A percentile compares a stretch with the other conserved stretches of the same genome.
These are phyloP conservation scores for Yamadazyma phyllophila DNA, from an alignment of 805 yeast genomes.

Conservation along the genomic window DNA sequence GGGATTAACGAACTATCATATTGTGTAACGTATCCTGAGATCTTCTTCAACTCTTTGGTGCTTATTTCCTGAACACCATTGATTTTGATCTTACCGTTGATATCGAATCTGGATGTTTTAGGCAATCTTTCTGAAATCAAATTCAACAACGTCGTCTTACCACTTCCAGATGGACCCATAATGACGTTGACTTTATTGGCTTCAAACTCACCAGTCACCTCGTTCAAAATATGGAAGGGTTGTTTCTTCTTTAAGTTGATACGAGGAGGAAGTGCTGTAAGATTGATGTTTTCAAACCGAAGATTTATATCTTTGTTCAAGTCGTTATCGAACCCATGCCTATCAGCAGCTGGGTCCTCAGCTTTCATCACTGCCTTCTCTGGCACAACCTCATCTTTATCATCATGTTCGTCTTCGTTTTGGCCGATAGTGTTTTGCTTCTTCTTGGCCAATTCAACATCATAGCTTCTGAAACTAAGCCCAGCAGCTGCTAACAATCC, in stretches of 20 bases:
- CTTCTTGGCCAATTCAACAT: constrained; percentile 48
- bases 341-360: not conserved
- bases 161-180: constrained; percentile 49
- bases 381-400: constrained; percentile 3
- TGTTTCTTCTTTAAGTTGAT: constrained; percentile 11
- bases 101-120: constrained; percentile 15
- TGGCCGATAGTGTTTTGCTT: constrained; percentile 33
- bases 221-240: constrained; percentile 19
- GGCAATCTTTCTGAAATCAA: constrained; percentile 50
- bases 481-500: constrained; percentile 47
- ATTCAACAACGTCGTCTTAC: constrained; percentile 41
- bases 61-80: constrained; percentile 26
- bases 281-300: constrained; percentile 24
- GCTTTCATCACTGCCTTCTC: not conserved
- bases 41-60: constrained; percentile 22
- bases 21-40: constrained; percentile 77
- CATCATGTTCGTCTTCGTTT: constrained; percentile 13
- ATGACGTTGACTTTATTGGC: constrained; percentile 39
- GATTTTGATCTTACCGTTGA: constrained; percentile 26
- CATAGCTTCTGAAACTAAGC: constrained; percentile 48
- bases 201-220: constrained; percentile 29
- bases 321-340: constrained; percentile 7
- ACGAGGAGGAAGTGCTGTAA: constrained; percentile 53
- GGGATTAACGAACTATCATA: constrained; percentile 73
- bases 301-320: constrained; percentile 18